A percentile compares a stretch with the other conserved stretches of the same genome.
phyloP scores from a whole-genome alignment of 768 basidiomycete genomes.

The Clavulina sp. region DNA sequence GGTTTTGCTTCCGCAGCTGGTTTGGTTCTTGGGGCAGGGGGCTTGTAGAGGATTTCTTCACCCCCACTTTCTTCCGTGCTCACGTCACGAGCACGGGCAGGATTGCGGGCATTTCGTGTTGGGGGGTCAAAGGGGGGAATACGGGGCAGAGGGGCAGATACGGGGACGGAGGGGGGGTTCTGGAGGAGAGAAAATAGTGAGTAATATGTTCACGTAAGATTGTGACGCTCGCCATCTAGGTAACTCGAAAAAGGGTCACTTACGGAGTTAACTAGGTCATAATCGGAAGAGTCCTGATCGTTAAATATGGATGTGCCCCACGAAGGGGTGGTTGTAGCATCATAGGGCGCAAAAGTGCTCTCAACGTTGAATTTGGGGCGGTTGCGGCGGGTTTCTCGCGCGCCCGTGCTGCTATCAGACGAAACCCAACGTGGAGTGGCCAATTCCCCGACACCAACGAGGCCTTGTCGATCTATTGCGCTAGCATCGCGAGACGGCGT shows the following conservation, averaged over 20 bases:
- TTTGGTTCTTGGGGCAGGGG: constrained; percentile 7
- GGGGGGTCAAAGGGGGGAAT: neutral
- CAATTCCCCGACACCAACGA: constrained; percentile 91
- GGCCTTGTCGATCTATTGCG: constrained; percentile 63
- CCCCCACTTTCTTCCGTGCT: constrained; percentile 73
- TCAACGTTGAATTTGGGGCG: neutral
- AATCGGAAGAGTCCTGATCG: constrained; percentile 14
- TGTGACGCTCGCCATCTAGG: neutral
- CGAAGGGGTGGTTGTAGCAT: constrained; percentile 64
- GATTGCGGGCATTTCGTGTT: neutral
- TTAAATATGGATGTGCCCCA: constrained; percentile 77
- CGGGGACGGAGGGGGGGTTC: neutral
- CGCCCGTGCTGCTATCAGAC: no score
- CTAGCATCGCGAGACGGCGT: constrained; percentile 67
- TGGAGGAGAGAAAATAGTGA: neutral
- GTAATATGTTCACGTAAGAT: neutral
- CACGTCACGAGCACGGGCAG: constrained; percentile 28
- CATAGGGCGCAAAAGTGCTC: constrained; percentile 21
- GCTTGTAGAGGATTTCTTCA: constrained; percentile 63
- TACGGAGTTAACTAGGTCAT: neutral
- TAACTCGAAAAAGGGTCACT: neutral
- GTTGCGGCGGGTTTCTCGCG: neutral
- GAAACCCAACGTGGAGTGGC: constrained; percentile 90
- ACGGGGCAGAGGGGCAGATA: neutral
- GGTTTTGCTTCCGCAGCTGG: no score